Evolutionary conservation across 164 flowering plant genomes (phyloP).

Genomic region (Piper longum): DNA sequence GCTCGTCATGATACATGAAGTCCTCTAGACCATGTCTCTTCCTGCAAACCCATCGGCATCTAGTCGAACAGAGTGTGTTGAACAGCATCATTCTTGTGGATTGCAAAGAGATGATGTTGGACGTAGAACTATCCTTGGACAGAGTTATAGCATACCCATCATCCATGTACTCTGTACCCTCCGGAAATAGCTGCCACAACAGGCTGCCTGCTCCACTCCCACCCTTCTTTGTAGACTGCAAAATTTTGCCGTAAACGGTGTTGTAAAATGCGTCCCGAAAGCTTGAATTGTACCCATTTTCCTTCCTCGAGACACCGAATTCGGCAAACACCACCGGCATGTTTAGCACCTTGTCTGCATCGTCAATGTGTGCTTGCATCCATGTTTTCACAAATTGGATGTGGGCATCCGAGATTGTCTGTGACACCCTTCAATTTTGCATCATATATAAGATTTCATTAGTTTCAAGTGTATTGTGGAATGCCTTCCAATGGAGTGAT

Average conservation of each 20-base stretch:
- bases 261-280: slow-evolving; percentile 41
- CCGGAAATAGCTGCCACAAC: slow-evolving; percentile 86
- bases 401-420: slow-evolving; percentile 38
- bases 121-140: slow-evolving; percentile 44
- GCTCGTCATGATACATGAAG: slow-evolving; percentile 34
- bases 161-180: slow-evolving; percentile 84
- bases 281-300: slow-evolving; percentile 56
- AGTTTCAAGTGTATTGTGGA: not conserved
- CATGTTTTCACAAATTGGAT: slow-evolving; percentile 56
- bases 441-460: not conserved
- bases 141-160: slow-evolving; percentile 84
- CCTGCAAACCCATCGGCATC: slow-evolving; percentile 73
- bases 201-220: slow-evolving; percentile 82
- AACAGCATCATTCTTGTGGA: slow-evolving; percentile 49
- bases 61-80: slow-evolving; percentile 54
- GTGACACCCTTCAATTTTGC: slow-evolving; percentile 48
- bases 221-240: slow-evolving; percentile 60
- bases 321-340: slow-evolving; percentile 83
- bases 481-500: not conserved
- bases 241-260: slow-evolving; percentile 42
- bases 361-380: slow-evolving; percentile 86
- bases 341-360: slow-evolving; percentile 60
- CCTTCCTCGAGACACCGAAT: slow-evolving; percentile 71
- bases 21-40: slow-evolving; percentile 35
- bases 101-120: slow-evolving; percentile 61